Percentiles rank a stretch among this genome's conserved stretches.
These are phyloP conservation scores for Silene latifolia DNA, from an alignment of 148 eudicot species.

Conservation along the genomic window DNA sequence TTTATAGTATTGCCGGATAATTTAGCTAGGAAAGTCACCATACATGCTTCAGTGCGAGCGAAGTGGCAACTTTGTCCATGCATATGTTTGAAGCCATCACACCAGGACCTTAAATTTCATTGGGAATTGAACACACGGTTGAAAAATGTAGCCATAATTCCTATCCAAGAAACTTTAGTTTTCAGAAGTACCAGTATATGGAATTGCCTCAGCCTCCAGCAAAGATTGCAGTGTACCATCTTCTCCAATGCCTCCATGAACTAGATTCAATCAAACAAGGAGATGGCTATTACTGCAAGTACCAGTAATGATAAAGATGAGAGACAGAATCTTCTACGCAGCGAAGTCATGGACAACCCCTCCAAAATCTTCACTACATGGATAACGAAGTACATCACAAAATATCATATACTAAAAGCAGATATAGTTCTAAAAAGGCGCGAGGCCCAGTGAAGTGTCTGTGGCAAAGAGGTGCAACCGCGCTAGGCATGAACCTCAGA, in stretches of 20 bases:
- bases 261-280: slow-evolving; percentile 30
- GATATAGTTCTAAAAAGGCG: too few relatives aligned
- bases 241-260: slow-evolving; percentile 97
- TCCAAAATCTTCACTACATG: background rate
- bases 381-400: background rate
- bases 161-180: background rate
- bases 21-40: slow-evolving; percentile 15
- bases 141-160: background rate
- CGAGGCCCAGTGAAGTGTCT: too few relatives aligned
- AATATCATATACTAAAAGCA: background rate
- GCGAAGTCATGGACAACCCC: background rate
- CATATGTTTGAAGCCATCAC: slow-evolving; percentile 66
- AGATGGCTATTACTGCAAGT: background rate
- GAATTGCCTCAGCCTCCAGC: slow-evolving; percentile 69
- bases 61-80: slow-evolving; percentile 93
- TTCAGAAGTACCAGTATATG: slow-evolving; percentile 58
- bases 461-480: background rate
- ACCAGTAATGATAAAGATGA: background rate
- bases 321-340: background rate
- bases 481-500: background rate
- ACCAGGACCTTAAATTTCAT: slow-evolving; percentile 68
- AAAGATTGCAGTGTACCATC: slow-evolving; percentile 86
- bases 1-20: background rate
- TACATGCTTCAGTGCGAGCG: slow-evolving; percentile 74
- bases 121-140: slow-evolving; percentile 12